Base-by-base conservation (phyloP, 257 asterid species). In the Paraleonurus japonicus region DNA sequence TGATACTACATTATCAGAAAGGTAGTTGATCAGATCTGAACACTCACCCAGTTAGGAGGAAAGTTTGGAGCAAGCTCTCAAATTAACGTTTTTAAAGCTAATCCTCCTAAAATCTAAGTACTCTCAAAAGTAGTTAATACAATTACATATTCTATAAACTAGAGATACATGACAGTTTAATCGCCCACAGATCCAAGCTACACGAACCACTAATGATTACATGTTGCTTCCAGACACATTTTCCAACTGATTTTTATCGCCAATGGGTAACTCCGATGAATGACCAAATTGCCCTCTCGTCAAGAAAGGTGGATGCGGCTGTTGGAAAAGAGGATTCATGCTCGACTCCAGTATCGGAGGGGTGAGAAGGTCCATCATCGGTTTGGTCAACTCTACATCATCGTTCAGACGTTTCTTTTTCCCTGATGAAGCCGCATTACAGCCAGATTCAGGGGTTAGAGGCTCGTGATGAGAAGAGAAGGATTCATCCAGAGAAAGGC, bases 381-480 rank as follows among this genome's bases (percentile, higher is more conserved):
- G 79, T 71, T 88, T 71, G 4, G 82, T 43, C 57, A 84, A 83
- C 26, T 77, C 75, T 53, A 63, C 78, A 68, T 79, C 83, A 51
- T 75, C 48, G 75, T 71, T 65, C 15, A 78, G 69, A 0, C 90
- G 82, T 17, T 78, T 90, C 81, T 76, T 85, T 75, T 90, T 89
- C 48, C 79, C 75, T 32, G 71, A 79, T 69, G 90, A 81, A 33
- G 73, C 72, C 63, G 72, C 74, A 2, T 74, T 78, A 78, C 92
- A 81, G 69, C 80, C 79, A 37, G 99, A 89, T 77, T 91, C 96
- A 0, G 97, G 97, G 33, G 97, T 91, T 74, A 75, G 87, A 59
- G 97, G 96, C 80, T 86, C 96, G 27, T 86, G 89, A 63, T 83
- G 96, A 35, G 96, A 86, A 45, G 91, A 87, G 81, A 86, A 83